These are phyloP conservation scores for Malus sylvestris DNA, from an alignment of 306 rosid genomes.

Conservation along the genomic window DNA sequence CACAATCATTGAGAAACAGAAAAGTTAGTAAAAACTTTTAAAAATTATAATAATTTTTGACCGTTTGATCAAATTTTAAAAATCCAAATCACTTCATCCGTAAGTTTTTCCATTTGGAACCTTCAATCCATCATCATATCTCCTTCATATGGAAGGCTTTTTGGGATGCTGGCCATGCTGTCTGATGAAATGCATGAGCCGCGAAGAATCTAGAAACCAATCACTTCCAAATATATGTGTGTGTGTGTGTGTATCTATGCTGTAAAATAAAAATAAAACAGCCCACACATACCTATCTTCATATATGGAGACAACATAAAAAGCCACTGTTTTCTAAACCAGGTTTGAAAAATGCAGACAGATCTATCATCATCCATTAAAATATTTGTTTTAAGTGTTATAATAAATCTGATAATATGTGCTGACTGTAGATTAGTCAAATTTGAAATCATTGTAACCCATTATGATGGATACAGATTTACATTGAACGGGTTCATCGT, in stretches of 20 bases:
- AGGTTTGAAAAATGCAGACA: neutral
- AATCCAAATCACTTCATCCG: rapidly evolving
- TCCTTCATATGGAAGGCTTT: conserved; percentile 5
- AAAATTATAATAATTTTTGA: too few relatives aligned
- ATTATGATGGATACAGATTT: too few relatives aligned
- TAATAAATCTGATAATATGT: neutral
- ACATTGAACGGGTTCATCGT: too few relatives aligned
- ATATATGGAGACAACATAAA: neutral
- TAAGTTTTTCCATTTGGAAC: neutral
- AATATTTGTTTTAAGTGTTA: too few relatives aligned
- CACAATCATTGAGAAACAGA: conserved; percentile 22
- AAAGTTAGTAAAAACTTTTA: too few relatives aligned
- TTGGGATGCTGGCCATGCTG: conserved; percentile 1
- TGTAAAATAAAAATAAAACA: neutral
- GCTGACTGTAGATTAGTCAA: neutral
- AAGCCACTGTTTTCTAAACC: neutral
- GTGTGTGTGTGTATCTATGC: too few relatives aligned
- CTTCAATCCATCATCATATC: neutral
- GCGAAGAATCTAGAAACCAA: neutral
- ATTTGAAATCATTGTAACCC: neutral
- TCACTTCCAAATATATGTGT: too few relatives aligned
- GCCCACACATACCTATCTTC: neutral
- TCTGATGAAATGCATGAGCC: neutral
- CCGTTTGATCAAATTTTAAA: too few relatives aligned
- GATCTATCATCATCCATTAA: neutral